Percentiles rank a stretch among this genome's conserved stretches.
Conservation (phyloP, 192 early-diverging fungal species). For the Coemansia sp. region DNA sequence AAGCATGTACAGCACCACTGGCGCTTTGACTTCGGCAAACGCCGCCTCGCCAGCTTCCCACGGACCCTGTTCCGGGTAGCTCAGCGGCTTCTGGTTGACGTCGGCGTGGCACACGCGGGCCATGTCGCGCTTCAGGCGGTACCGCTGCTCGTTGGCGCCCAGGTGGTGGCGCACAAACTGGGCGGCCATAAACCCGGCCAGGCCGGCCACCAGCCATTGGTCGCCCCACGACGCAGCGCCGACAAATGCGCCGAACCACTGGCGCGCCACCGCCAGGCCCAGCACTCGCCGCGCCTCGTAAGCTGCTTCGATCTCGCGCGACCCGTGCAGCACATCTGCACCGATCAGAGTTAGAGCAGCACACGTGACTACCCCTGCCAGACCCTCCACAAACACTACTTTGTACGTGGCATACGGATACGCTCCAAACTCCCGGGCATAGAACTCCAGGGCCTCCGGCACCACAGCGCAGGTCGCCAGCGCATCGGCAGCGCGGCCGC, state of each 20-base stretch:
- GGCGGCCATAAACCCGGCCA: constrained; percentile 73
- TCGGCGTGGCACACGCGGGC: constrained; percentile 77
- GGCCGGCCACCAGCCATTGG: constrained; percentile 82
- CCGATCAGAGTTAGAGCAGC: constrained; percentile 80
- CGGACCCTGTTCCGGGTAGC: constrained; percentile 60
- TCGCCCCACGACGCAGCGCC: constrained; percentile 71
- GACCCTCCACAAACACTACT: constrained; percentile 83
- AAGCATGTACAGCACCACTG: constrained; percentile 90
- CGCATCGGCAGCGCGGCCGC: constrained; percentile 60
- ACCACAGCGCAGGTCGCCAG: constrained; percentile 63
- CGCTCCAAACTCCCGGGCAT: constrained; percentile 82
- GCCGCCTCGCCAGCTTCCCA: constrained; percentile 64
- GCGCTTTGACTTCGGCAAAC: constrained; percentile 81
- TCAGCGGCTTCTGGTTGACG: constrained; percentile 83
- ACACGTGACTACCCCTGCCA: constrained; percentile 65
- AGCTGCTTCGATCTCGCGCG: constrained; percentile 81
- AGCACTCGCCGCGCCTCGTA: constrained; percentile 77
- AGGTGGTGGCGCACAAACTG: constrained; percentile 78
- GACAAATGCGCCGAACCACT: constrained; percentile 96
- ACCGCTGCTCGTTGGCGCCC: constrained; percentile 87
- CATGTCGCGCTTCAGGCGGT: constrained; percentile 80
- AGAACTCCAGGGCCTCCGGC: constrained; percentile 70
- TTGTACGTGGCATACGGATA: constrained; percentile 87
- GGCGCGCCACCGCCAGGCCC: constrained; percentile 70
- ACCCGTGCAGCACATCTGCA: constrained; percentile 64